Evolutionary conservation across 805 yeast species (phyloP).

Genomic region (Yarrowia hollandica): DNA sequence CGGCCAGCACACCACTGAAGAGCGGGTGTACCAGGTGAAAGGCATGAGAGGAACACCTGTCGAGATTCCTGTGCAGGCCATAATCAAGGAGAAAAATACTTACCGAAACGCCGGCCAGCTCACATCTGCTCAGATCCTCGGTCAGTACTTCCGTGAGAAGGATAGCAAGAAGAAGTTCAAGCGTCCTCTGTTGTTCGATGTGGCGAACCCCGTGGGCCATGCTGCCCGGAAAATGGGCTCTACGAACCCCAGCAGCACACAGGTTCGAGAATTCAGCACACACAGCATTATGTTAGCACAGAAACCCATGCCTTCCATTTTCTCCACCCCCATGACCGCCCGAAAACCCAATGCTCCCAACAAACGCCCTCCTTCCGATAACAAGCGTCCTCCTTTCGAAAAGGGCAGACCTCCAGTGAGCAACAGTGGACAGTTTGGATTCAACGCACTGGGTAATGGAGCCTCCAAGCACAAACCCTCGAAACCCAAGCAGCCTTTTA

Average conservation of each 20-base stretch:
- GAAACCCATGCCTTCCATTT: background rate
- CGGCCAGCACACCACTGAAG: background rate
- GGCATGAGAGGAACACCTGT: background rate
- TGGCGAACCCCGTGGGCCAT: background rate
- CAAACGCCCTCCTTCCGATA: background rate
- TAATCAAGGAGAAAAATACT: background rate
- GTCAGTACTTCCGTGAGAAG: background rate
- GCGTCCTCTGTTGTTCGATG: background rate
- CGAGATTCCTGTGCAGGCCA: background rate
- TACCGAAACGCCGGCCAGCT: background rate
- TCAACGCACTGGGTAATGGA: background rate
- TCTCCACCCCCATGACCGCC: background rate
- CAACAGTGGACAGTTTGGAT: slow-evolving; percentile 1
- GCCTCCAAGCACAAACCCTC: background rate
- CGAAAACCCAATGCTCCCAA: background rate
- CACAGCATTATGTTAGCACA: background rate
- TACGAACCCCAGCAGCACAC: background rate
- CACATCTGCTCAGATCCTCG: background rate
- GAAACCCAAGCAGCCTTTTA: background rate
- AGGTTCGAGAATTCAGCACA: slow-evolving; percentile 4
- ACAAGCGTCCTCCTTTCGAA: background rate
- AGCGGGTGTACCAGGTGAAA: background rate
- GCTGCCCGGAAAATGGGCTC: background rate
- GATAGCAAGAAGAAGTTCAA: background rate
- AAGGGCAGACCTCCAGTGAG: slow-evolving; percentile 5